These are phyloP conservation scores for Floccularia luteovirens DNA, from an alignment of 768 basidiomycete genomes.

Conservation along the genomic window DNA sequence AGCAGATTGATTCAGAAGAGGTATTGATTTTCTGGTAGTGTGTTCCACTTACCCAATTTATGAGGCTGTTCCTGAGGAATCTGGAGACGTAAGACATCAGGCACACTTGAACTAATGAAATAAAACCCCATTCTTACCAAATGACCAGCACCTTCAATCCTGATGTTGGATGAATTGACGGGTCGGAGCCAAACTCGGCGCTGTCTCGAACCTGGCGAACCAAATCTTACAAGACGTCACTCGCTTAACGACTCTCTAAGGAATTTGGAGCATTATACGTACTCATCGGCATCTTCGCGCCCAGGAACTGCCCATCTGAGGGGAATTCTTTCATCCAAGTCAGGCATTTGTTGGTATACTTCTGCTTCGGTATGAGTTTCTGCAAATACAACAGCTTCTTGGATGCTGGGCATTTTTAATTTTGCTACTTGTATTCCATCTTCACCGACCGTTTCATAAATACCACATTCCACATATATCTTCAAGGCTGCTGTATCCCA, in stretches of 20 bases:
- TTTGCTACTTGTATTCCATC: slow-evolving; percentile 27
- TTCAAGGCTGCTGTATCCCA: slow-evolving; percentile 65
- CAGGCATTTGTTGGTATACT: slow-evolving; percentile 29
- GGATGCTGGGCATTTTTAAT: slow-evolving; percentile 61
- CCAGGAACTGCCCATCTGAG: slow-evolving; percentile 54
- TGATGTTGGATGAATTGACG: slow-evolving; percentile 31
- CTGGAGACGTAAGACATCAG: slow-evolving; percentile 10
- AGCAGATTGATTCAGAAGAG: not conserved
- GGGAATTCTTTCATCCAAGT: slow-evolving; percentile 42
- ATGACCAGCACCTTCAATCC: slow-evolving; percentile 32
- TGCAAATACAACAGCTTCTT: slow-evolving; percentile 57
- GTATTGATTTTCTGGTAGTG: not conserved
- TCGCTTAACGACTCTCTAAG: not conserved
- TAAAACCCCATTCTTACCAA: slow-evolving; percentile 22
- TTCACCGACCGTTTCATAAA: slow-evolving; percentile 27
- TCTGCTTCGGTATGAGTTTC: slow-evolving; percentile 36
- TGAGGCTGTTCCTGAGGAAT: slow-evolving; percentile 34
- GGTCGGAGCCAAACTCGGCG: slow-evolving; percentile 37
- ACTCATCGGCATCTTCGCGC: slow-evolving; percentile 23
- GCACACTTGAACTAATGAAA: not conserved
- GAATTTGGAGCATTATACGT: slow-evolving; percentile 9
- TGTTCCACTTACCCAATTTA: slow-evolving; percentile 16
- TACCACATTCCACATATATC: slow-evolving; percentile 53
- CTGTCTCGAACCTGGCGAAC: slow-evolving; percentile 21
- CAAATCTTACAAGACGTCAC: slow-evolving; percentile 18